Evolutionary conservation across 2,329 filamentous ascomycete genomes (phyloP).

Genomic region (Cladosporium sp.): DNA sequence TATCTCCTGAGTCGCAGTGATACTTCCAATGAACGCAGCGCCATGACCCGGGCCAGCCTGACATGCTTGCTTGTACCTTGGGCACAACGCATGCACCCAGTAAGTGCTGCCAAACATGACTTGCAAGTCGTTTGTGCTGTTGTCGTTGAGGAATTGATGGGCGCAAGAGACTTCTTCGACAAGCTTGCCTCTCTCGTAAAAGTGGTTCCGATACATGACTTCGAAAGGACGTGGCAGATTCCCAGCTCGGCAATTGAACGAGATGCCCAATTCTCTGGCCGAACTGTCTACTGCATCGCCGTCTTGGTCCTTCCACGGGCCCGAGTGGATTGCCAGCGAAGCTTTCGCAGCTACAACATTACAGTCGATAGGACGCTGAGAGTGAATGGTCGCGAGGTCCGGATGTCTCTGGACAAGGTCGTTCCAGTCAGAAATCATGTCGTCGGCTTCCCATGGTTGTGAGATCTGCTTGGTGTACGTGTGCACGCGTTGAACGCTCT

Average conservation of each 20-base stretch:
- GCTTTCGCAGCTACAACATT: slow-evolving; percentile 38
- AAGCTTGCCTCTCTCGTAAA: slow-evolving; percentile 20
- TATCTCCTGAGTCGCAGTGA: slow-evolving; percentile 40
- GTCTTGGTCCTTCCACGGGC: slow-evolving; percentile 29
- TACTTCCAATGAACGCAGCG: slow-evolving; percentile 27
- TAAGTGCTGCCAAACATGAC: slow-evolving; percentile 39
- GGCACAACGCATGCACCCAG: slow-evolving; percentile 35
- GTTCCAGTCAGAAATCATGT: slow-evolving; percentile 28
- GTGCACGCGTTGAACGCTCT: slow-evolving; percentile 27
- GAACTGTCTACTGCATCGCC: slow-evolving; percentile 19
- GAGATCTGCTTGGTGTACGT: slow-evolving; percentile 33
- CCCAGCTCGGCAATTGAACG: slow-evolving; percentile 21
- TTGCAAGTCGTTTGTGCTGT: slow-evolving; percentile 21
- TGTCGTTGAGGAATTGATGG: slow-evolving; percentile 8
- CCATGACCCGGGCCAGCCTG: slow-evolving; percentile 23
- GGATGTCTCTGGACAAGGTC: slow-evolving; percentile 31
- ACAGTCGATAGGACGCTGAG: slow-evolving; percentile 23
- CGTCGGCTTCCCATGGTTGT: slow-evolving; percentile 25
- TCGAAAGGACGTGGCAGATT: slow-evolving; percentile 17
- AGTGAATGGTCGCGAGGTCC: slow-evolving; percentile 21
- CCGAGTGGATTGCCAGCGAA: slow-evolving; percentile 35
- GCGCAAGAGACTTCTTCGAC: slow-evolving; percentile 11
- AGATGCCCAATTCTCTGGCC: slow-evolving; percentile 28
- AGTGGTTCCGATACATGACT: slow-evolving; percentile 21
- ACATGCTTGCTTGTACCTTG: slow-evolving; percentile 13